Percentiles rank a stretch among this genome's conserved stretches.
These are phyloP conservation scores for Pyrenophora seminiperda DNA, from an alignment of 2,329 filamentous ascomycete genomes.

Conservation along the genomic window DNA sequence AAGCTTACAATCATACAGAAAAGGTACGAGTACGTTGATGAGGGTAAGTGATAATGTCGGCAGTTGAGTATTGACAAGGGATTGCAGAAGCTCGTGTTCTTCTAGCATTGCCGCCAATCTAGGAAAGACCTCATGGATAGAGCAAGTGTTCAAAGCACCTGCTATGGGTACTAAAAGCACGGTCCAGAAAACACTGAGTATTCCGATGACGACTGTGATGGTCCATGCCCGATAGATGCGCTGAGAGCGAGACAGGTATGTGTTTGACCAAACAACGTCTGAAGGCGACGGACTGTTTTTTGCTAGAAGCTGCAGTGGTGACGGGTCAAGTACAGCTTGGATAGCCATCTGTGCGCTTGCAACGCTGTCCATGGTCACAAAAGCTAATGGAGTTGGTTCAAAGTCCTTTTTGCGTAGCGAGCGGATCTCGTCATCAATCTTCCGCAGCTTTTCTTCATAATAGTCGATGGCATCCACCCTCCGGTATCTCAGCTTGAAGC, in stretches of 20 bases:
- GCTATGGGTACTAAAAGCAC: conserved; percentile 80
- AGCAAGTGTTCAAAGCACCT: conserved; percentile 78
- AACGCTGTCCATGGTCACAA: conserved; percentile 97
- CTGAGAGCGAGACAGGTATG: conserved; percentile 75
- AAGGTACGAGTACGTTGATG: conserved; percentile 87
- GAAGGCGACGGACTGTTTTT: conserved; percentile 85
- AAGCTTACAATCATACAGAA: conserved; percentile 81
- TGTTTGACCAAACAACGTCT: conserved; percentile 95
- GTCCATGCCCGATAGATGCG: conserved; percentile 81
- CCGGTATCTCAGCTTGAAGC: conserved; percentile 71
- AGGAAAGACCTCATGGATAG: conserved; percentile 75
- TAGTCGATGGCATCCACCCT: conserved; percentile 92
- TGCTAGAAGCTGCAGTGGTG: conserved; percentile 82
- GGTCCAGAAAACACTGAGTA: conserved; percentile 89
- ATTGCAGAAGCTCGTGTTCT: conserved; percentile 70
- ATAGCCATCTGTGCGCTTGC: conserved; percentile 93
- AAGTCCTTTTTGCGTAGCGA: conserved; percentile 76
- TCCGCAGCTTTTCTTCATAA: conserved; percentile 82
- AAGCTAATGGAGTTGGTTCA: conserved; percentile 79
- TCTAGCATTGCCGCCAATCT: conserved; percentile 70
- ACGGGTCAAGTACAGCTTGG: conserved; percentile 89
- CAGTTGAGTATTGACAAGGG: conserved; percentile 83
- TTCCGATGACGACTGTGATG: conserved; percentile 79
- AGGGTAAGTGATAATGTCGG: conserved; percentile 85
- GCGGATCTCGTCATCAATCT: conserved; percentile 75